phyloP scores from a whole-genome alignment of 2,329 filamentous ascomycete species.

The Diplodia scrobiculata region DNA sequence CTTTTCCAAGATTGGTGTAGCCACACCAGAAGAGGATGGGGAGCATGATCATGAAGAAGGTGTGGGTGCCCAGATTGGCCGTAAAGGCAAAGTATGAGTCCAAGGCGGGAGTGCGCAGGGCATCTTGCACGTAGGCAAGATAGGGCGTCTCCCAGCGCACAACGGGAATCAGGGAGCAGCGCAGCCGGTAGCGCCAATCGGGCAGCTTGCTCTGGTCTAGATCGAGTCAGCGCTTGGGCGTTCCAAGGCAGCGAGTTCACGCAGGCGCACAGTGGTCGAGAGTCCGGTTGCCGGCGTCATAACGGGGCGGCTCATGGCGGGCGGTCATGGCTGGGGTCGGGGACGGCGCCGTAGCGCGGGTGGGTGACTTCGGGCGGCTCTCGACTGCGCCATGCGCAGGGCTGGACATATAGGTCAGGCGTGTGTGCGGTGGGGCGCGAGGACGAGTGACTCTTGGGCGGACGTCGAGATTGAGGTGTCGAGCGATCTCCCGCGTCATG shows the following conservation, averaged over 20 bases:
- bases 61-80: constrained; percentile 94
- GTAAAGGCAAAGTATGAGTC: constrained; percentile 97
- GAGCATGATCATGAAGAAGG: constrained; percentile 95
- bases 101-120: constrained; percentile 76
- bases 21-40: constrained; percentile 98
- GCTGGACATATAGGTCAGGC: constrained; percentile 25
- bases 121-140: constrained; percentile 81
- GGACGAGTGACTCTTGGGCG: constrained; percentile 22
- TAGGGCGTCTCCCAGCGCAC: constrained; percentile 95
- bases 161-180: constrained; percentile 79
- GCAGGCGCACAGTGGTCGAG: constrained; percentile 60
- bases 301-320: constrained; percentile 29
- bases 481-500: constrained; percentile 25
- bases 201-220: constrained; percentile 82
- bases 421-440: constrained; percentile 11
- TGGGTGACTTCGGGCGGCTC: neutral
- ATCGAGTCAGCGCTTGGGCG: constrained; percentile 14
- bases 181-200: constrained; percentile 81
- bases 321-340: constrained; percentile 31
- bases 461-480: constrained; percentile 26
- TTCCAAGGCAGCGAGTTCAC: constrained; percentile 28
- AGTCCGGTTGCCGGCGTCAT: constrained; percentile 76
- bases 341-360: constrained; percentile 16
- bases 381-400: constrained; percentile 28
- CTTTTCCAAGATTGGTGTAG: constrained; percentile 79